Base-by-base conservation (phyloP, 1,284 basidiomycete species). In the Trametes sp. region DNA sequence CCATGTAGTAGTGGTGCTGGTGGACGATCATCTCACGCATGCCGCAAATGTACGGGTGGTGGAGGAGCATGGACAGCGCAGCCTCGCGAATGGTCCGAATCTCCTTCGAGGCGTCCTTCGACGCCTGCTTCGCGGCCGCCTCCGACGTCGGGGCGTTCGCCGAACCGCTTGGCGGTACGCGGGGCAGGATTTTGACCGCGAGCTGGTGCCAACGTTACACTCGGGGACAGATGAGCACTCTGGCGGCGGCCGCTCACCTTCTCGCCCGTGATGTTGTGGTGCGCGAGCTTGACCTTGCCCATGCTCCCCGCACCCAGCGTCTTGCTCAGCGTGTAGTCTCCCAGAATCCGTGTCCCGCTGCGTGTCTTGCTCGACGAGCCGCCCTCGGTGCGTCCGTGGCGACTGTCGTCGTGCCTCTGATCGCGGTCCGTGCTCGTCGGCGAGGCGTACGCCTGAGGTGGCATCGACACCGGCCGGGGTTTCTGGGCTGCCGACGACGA, bases 21-120 rank as follows among this genome's bases (percentile, higher is more conserved):
- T 97, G 95, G 19, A 95, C 83, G 73, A 97, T 93, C 90, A 99
- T 97, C 81, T 98, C 96, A 70, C 95, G 91, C 97, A 99, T 99
- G 59, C 98, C 97, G 77, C 96, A 98, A 73, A 99, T 94, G 79
- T 98, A 98, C 0, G 97, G 98, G 74, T 99, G 97, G 74, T 98
- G 95, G 21, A 99, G 89, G 36, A 99, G 86, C 81, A 98, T 90
- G 57, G 90, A 96, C 62, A 97, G 85, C 8, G 94, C 94, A 0
- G 97, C 97, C 81, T 99, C 98, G 50, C 98, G 91, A 63, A 98
- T 87, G 1, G 95, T 98, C 49, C 97, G 87, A 68, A 96, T 92
- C 81, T 99, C 98, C 78, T 99, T 99, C 35, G 94, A 94, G 56
- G 93, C 92, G 74, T 99, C 97, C 77, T 96, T 96, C 49, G 87